A percentile compares a stretch with the other conserved stretches of the same genome.
phyloP scores from a whole-genome alignment of 257 asterid genomes.

The Nyctanthes arbortristis region DNA sequence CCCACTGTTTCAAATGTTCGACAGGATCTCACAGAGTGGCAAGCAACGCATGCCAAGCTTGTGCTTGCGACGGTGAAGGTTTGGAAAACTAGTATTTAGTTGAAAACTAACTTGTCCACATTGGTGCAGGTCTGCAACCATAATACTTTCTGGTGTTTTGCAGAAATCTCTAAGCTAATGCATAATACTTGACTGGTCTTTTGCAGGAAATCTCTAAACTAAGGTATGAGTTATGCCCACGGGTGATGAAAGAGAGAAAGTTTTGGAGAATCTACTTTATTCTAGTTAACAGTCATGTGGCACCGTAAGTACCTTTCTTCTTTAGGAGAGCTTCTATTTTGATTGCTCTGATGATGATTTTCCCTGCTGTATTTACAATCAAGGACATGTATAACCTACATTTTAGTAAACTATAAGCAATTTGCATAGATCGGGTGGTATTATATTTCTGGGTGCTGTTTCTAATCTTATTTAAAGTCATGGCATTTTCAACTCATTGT shows the following conservation, averaged over 20 bases:
- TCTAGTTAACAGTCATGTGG: constrained; percentile 76
- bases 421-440: not conserved
- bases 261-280: constrained; percentile 96
- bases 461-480: not conserved
- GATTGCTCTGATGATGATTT: not conserved
- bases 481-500: not conserved
- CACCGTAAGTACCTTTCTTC: constrained; percentile 59
- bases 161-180: too few species aligned
- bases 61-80: constrained; percentile 87
- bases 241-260: constrained; percentile 85
- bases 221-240: constrained; percentile 81
- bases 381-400: not conserved
- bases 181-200: too few species aligned
- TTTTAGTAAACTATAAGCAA: not conserved
- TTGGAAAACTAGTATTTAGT: not conserved
- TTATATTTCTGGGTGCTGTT: not conserved
- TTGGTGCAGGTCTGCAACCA: not conserved
- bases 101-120: constrained; percentile 3
- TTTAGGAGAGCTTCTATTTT: not conserved
- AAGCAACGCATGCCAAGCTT: constrained; percentile 90
- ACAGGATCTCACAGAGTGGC: constrained; percentile 93
- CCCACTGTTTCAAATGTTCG: constrained; percentile 80
- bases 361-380: not conserved
- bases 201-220: constrained; percentile 81
- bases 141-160: constrained; percentile 5